Evolutionary conservation across 148 eudicot genomes (phyloP).

Genomic region (Rhododendron ovatum): DNA sequence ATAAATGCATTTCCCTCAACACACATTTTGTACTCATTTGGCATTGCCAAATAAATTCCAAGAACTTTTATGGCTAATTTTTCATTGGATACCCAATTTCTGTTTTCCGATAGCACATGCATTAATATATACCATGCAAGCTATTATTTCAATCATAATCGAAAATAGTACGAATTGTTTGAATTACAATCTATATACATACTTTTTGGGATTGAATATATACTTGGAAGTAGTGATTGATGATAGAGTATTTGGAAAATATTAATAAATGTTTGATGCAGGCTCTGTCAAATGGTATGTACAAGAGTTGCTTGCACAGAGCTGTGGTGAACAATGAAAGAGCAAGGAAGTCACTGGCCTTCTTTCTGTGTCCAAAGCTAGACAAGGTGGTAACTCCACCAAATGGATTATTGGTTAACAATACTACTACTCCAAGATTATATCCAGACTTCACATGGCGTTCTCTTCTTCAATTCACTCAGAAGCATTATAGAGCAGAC

Average conservation of each 20-base stretch:
- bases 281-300: slow-evolving; percentile 40
- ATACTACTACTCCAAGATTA: slow-evolving; percentile 15
- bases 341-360: slow-evolving; percentile 35
- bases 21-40: too few species aligned
- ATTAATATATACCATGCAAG: too few species aligned
- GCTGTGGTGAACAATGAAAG: slow-evolving; percentile 40
- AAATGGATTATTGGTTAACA: slow-evolving; percentile 21
- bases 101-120: too few species aligned
- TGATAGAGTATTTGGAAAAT: background rate
- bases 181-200: too few species aligned
- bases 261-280: background rate
- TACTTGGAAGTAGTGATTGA: background rate
- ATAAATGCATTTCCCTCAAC: background rate
- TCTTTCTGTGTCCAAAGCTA: slow-evolving; percentile 36
- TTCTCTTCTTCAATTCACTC: slow-evolving; percentile 38
- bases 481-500: slow-evolving; percentile 44
- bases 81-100: too few species aligned
- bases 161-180: too few species aligned
- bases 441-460: slow-evolving; percentile 51
- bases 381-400: slow-evolving; percentile 48
- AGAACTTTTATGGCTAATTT: too few species aligned
- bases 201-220: background rate
- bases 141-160: too few species aligned
- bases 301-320: slow-evolving; percentile 52
- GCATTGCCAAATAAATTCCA: too few species aligned